Percentiles rank a stretch among this genome's conserved stretches.
These are phyloP conservation scores for Larix kaempferi DNA, from an alignment of 75 land plant genomes.

Conservation along the genomic window DNA sequence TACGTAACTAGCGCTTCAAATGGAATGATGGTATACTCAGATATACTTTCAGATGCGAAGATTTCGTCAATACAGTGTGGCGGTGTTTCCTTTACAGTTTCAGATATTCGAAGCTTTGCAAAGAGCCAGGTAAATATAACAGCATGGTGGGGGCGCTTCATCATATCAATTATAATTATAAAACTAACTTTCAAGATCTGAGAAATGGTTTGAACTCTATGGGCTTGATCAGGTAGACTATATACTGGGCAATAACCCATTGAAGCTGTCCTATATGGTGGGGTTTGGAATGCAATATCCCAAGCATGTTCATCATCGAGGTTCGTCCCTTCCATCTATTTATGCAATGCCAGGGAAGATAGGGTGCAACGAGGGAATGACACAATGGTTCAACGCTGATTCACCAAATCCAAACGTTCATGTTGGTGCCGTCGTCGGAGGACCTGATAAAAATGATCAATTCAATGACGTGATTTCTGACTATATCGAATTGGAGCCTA, in stretches of 20 bases:
- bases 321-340: constrained; percentile 48
- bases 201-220: too few relatives aligned
- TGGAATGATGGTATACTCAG: constrained; percentile 5
- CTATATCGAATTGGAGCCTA: constrained; percentile 36
- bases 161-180: too few relatives aligned
- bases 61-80: not conserved
- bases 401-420: constrained; percentile 36
- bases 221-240: constrained; percentile 41
- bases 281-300: constrained; percentile 45
- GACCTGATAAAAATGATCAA: constrained; percentile 28
- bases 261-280: constrained; percentile 49
- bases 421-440: constrained; percentile 45
- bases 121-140: constrained; percentile 4
- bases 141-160: not conserved
- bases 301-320: constrained; percentile 37
- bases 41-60: not conserved
- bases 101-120: constrained; percentile 4
- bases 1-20: constrained; percentile 21
- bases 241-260: constrained; percentile 56
- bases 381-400: constrained; percentile 10
- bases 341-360: constrained; percentile 16
- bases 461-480: constrained; percentile 37
- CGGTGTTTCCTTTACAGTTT: not conserved
- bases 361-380: constrained; percentile 25
- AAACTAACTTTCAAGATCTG: too few relatives aligned